Conservation (phyloP, 495 filamentous ascomycete species). For the Daldinia childiae region DNA sequence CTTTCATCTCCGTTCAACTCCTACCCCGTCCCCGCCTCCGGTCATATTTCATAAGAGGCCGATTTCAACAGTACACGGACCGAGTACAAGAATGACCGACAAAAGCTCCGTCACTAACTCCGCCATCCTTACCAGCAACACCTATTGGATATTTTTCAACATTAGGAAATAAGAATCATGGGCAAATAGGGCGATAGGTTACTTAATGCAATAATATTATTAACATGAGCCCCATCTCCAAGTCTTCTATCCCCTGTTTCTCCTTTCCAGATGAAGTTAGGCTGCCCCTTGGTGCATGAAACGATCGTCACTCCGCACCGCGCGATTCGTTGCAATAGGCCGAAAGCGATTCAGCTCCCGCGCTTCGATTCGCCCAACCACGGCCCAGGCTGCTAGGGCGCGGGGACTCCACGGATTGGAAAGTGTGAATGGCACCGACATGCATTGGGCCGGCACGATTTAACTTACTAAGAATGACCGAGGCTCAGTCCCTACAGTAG, state of each 20-base stretch:
- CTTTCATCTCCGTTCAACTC: not conserved
- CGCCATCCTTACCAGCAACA: slow-evolving; percentile 23
- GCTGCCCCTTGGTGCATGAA: slow-evolving; percentile 13
- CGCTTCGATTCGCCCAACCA: slow-evolving; percentile 1
- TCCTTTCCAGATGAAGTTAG: not conserved
- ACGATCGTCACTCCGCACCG: slow-evolving; percentile 12
- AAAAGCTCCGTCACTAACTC: slow-evolving; percentile 25
- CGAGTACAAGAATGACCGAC: slow-evolving; percentile 22
- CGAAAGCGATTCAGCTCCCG: slow-evolving; percentile 1
- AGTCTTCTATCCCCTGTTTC: not conserved
- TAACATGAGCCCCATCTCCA: not conserved
- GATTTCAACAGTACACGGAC: slow-evolving; percentile 20
- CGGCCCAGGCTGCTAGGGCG: slow-evolving; percentile 5
- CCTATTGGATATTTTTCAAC: not conserved
- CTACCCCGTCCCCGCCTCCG: slow-evolving; percentile 15
- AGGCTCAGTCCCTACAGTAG: not conserved
- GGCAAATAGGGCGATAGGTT: not conserved
- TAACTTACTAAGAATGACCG: slow-evolving; percentile 1
- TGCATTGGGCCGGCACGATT: slow-evolving; percentile 12
- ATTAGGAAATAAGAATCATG: not conserved
- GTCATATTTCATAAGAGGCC: slow-evolving; percentile 23
- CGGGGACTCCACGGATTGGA: slow-evolving; percentile 17
- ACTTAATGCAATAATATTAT: not conserved
- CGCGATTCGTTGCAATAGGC: slow-evolving; percentile 1
- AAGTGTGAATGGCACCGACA: slow-evolving; percentile 1